Base-by-base conservation (phyloP, 2,329 filamentous ascomycete species). In the Helotiales sp. region DNA sequence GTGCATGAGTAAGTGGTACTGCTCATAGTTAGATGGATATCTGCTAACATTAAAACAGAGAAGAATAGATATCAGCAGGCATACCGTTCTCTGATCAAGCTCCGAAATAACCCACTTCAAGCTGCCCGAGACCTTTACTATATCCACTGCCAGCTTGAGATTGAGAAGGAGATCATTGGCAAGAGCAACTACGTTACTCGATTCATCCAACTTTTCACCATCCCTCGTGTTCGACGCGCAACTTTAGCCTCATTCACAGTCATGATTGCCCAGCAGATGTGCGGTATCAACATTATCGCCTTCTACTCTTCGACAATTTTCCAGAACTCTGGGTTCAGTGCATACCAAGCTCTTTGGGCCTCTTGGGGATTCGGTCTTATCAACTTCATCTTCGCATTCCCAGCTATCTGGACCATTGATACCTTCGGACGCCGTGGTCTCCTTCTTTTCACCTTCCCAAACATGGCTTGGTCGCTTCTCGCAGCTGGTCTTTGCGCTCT, bases 181-280 rank as follows among this genome's bases (percentile, higher is more conserved):
- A 52, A 79, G 5, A 81, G 75, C 66, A 86, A 80, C 71, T 87
- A 79, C 74, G 0, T 77, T 72, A 63, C 75, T 70, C 83, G 88
- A 6, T 86, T 90, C 63, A 67, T 79, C 46, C 82, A 90, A 69
- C 77, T 88, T 2, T 88, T 91, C 67, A 89, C 84, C 7, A 80
- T 91, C 53, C 86, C 88, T 1, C 82, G 88, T 48, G 77, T 89
- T 5, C 82, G 87, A 13, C 81, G 87, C 34, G 91, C 91, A 2
- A 93, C 86, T 4, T 78, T 89, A 17, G 91, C 90, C 6, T 88
- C 90, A 0, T 89, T 86, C 62, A 85, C 85, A 1, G 90, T 93
- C 65, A 96, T 70, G 67, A 68, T 68, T 51, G 48, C 48, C 1
- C 56, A 58, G 81, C 84, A 58, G 77, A 67, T 66, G 60, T 64